A percentile compares a stretch with the other conserved stretches of the same genome.
phyloP scores from a whole-genome alignment of 148 eudicot genomes.

The Bassia scoparia region DNA sequence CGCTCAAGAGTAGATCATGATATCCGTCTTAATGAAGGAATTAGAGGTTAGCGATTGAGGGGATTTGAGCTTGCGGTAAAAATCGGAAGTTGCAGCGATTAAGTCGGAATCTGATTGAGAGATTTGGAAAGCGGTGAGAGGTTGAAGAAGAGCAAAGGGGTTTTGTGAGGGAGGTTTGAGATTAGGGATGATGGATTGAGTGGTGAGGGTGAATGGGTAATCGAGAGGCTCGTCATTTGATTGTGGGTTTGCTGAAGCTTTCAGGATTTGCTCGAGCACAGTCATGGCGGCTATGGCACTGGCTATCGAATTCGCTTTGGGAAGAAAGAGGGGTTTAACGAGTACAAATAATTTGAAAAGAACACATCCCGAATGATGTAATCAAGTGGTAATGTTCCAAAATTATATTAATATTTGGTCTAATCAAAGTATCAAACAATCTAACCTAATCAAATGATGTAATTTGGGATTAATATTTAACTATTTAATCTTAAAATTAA shows the following conservation, averaged over 20 bases:
- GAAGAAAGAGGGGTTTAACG: no score
- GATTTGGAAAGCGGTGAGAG: slow-evolving; percentile 55
- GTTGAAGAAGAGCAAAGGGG: slow-evolving; percentile 33
- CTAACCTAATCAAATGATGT: no score
- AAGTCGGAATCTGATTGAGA: slow-evolving; percentile 32
- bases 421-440: no score
- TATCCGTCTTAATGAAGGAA: slow-evolving; percentile 34
- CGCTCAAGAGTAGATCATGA: slow-evolving; percentile 36
- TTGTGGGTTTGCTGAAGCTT: slow-evolving; percentile 36
- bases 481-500: no score
- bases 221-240: slow-evolving; percentile 26
- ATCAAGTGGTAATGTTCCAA: no score
- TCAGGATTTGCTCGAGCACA: slow-evolving; percentile 49
- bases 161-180: slow-evolving; percentile 38
- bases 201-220: slow-evolving; percentile 41
- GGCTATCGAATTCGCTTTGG: no score
- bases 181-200: slow-evolving; percentile 39
- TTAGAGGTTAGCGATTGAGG: slow-evolving; percentile 20
- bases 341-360: no score
- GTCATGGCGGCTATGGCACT: slow-evolving; percentile 42
- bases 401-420: no score
- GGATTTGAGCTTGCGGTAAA: slow-evolving; percentile 7
- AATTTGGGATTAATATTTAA: no score
- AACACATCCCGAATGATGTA: no score
- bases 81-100: slow-evolving; percentile 21